Conservation (phyloP, 1,284 basidiomycete species). For the Ustilago trichophora region DNA sequence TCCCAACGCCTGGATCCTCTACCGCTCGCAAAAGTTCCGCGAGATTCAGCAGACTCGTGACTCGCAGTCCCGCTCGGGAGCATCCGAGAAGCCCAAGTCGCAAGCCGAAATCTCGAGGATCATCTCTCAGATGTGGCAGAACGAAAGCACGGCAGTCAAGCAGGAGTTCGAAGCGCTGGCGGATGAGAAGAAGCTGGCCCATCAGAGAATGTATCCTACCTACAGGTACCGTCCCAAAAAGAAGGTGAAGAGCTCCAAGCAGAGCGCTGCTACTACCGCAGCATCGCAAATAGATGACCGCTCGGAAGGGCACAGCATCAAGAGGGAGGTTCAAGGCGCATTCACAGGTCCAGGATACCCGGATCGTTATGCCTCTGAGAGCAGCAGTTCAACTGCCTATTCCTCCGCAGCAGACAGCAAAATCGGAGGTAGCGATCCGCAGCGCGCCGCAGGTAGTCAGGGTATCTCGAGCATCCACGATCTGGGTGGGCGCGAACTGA, state of each 20-base stretch:
- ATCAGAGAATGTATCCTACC: slow-evolving; percentile 42
- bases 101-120: slow-evolving; percentile 79
- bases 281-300: no score
- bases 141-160: slow-evolving; percentile 71
- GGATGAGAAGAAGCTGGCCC: slow-evolving; percentile 74
- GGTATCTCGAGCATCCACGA: slow-evolving; percentile 18
- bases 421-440: no score
- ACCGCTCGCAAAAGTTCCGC: slow-evolving; percentile 76
- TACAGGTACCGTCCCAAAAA: slow-evolving; percentile 46
- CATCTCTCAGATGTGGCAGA: slow-evolving; percentile 77
- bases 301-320: not conserved
- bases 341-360: slow-evolving; percentile 8
- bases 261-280: slow-evolving; percentile 1
- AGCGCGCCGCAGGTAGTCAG: no score
- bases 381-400: slow-evolving; percentile 1
- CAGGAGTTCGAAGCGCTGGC: slow-evolving; percentile 77
- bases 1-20: slow-evolving; percentile 91
- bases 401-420: no score
- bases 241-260: slow-evolving; percentile 24
- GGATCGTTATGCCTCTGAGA: slow-evolving; percentile 6
- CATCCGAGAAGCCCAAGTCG: slow-evolving; percentile 69
- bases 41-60: slow-evolving; percentile 67
- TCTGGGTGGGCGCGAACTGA: slow-evolving; percentile 9
- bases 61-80: slow-evolving; percentile 63
- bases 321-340: not conserved